Evolutionary conservation across 2,329 filamentous ascomycete genomes (phyloP), one percentile per base, ranked within the genome.

Genomic region (Colletotrichum agaves): DNA sequence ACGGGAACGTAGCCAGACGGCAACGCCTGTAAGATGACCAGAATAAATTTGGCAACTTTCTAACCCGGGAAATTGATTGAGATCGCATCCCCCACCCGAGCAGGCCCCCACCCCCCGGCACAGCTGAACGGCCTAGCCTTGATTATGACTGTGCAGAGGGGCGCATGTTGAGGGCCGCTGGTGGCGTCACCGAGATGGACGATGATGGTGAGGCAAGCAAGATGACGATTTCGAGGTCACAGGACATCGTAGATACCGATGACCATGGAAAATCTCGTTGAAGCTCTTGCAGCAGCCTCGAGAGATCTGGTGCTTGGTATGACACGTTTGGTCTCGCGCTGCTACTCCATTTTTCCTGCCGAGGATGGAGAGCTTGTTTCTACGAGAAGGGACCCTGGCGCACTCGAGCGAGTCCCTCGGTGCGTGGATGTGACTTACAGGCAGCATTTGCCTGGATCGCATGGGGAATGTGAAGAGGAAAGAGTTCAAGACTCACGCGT

Each of bases 1-100:
- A 67, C 67, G 59, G 60, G 59, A 63, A 56, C 13, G 56, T 49
- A 65, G 64, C 64, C 64, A 70, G 59, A 33, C 60, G 64, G 59
- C 67, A 46, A 69, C 64, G 60, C 63, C 64, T 70, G 58, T 50
- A 47, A 60, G 37, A 37, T 47, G 56, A 60, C 52, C 59, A 52
- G 46, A 61, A 61, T 68, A 55, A 70, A 61, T 59, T 70, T 61
- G 64, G 64, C 59, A 43, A 37, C 55, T 56, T 67, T 21, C 60
- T 55, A 55, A 56, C 60, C 67, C 60, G 39, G 44, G 49, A 62
- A 63, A 58, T 69, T 63, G 52, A 67, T 37, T 27, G 21, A 63
- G 58, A 59, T 67, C 63, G 39, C 53, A 59, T 43, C 63, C 67
- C 27, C 58, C 67, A 31, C 46, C 52, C 63, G 50, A 63, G 49